Evolutionary conservation across 1,284 basidiomycete genomes (phyloP).

Genomic region (Ustanciosporium gigantosporum): DNA sequence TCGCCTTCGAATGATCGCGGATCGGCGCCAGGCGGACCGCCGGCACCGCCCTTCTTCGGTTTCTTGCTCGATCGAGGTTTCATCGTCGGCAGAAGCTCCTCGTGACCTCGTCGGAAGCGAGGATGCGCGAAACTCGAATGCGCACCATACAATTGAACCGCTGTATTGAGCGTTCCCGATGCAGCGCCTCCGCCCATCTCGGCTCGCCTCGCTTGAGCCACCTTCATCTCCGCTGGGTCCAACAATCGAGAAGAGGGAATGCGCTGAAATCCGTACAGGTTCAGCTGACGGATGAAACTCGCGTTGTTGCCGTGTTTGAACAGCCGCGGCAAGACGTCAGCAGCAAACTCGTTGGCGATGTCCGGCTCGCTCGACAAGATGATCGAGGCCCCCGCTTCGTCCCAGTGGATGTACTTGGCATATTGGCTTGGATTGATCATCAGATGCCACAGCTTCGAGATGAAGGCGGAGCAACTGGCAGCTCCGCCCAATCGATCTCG

Average conservation of each 20-base stretch:
- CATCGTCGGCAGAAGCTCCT: conserved; percentile 56
- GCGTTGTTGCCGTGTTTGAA: conserved; percentile 61
- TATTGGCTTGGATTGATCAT: conserved; percentile 58
- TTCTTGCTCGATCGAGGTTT: conserved; percentile 60
- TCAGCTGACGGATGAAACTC: conserved; percentile 58
- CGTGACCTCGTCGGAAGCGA: conserved; percentile 51
- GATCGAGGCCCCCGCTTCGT: conserved; percentile 55
- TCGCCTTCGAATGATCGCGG: conserved; percentile 19
- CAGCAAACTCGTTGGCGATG: conserved; percentile 55
- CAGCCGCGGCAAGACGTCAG: conserved; percentile 54
- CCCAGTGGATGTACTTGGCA: conserved; percentile 55
- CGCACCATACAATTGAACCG: conserved; percentile 55
- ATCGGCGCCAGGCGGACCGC: conserved; percentile 1
- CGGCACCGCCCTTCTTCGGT: conserved; percentile 44
- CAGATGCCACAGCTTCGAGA: conserved; percentile 60
- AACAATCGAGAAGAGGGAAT: conserved; percentile 56
- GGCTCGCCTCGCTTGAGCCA: conserved; percentile 33
- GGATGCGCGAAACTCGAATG: conserved; percentile 60
- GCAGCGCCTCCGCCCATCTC: conserved; percentile 12
- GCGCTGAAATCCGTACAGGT: conserved; percentile 60
- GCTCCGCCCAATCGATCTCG: conserved; percentile 57
- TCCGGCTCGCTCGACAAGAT: conserved; percentile 58
- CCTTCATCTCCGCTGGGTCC: conserved; percentile 50
- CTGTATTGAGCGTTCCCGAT: conserved; percentile 47
- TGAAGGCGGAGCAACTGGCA: conserved; percentile 60